phyloP scores from a whole-genome alignment of 805 yeast genomes.

The Scheffersomyces stipitis region DNA sequence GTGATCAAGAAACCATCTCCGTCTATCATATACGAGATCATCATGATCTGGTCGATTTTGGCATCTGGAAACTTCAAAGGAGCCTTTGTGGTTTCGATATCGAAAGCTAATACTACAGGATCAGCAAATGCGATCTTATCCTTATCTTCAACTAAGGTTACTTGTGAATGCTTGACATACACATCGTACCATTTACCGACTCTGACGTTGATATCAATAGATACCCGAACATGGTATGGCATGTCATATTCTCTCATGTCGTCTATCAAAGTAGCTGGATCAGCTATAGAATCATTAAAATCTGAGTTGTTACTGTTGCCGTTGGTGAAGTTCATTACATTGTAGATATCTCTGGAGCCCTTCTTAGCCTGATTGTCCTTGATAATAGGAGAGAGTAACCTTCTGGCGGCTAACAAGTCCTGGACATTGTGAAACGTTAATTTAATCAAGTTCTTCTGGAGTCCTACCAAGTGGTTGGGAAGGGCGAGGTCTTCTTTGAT shows the following conservation, averaged over 20 bases:
- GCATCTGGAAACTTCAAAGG: constrained; percentile 96
- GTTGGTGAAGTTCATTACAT: constrained; percentile 48
- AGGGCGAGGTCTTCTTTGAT: constrained; percentile 76
- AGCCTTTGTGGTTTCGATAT: constrained; percentile 95
- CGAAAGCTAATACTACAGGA: constrained; percentile 94
- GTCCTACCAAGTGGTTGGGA: constrained; percentile 85
- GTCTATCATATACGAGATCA: constrained; percentile 99
- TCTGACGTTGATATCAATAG: constrained; percentile 84
- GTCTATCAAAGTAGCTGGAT: constrained; percentile 64
- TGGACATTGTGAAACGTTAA: constrained; percentile 71
- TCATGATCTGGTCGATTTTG: constrained; percentile 88
- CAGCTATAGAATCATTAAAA: constrained; percentile 23
- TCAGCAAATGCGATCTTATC: constrained; percentile 93
- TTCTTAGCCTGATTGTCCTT: constrained; percentile 61
- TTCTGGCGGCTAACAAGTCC: constrained; percentile 75
- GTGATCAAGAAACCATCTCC: constrained; percentile 95
- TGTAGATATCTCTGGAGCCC: constrained; percentile 67
- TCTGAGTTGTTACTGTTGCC: constrained; percentile 12
- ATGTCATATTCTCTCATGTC: constrained; percentile 94
- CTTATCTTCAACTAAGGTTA: constrained; percentile 55
- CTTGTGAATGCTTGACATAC: constrained; percentile 56
- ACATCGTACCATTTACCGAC: constrained; percentile 97
- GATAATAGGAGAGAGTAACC: constrained; percentile 66
- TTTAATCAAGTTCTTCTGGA: constrained; percentile 61
- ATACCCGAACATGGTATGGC: constrained; percentile 92